Base-by-base conservation (phyloP, 2,329 filamentous ascomycete species). In the Colletotrichum spinosum region DNA sequence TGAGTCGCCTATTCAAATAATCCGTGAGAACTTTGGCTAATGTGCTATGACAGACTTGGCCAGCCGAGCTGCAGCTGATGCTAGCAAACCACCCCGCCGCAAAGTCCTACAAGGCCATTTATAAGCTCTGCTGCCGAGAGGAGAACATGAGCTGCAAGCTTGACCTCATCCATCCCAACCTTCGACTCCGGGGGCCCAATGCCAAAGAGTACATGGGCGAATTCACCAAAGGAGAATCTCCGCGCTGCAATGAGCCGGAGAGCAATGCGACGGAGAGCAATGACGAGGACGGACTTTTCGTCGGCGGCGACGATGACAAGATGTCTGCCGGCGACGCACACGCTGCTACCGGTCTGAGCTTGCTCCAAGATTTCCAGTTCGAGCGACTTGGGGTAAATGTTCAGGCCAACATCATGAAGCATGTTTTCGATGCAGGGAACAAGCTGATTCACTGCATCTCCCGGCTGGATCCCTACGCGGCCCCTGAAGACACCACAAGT, bases 401-500 rank as follows among this genome's bases (percentile, higher is more conserved):
- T 1, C 75, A 80, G 54, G 68, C 72, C 3, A 66, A 66, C 2
- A 81, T 85, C 9, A 74, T 84, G 11, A 68, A 65, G 6, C n/a
- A 72, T 0, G n/a, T 73, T 2, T 72, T 84, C 1, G 72, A 78
- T n/a, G 80, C 78, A 50, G 39, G 71, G 0, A 72, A 69, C 0
- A 35, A 74, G 1, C 51, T 78, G 0, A 67, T 85, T 4, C 83
- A 86, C 58, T 79, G 75, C 25, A 71, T 85, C 2, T 83, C 81
- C 1, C 75, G 83, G 0, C 72, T 85, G 0, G 83, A 85, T 38
- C 75, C 73, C 0, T 70, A 67, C 6, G 60, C 71, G 1, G 59
- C 69, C 1, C 76, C 74, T 6, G 6, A 45, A 0, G 65, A 70
- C 56, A 63, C 6, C 25, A 41, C 1, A 35, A 42, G 9, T 8